A percentile compares a stretch with the other conserved stretches of the same genome.
phyloP scores from a whole-genome alignment of 164 flowering plant genomes.

The Vitis riparia region DNA sequence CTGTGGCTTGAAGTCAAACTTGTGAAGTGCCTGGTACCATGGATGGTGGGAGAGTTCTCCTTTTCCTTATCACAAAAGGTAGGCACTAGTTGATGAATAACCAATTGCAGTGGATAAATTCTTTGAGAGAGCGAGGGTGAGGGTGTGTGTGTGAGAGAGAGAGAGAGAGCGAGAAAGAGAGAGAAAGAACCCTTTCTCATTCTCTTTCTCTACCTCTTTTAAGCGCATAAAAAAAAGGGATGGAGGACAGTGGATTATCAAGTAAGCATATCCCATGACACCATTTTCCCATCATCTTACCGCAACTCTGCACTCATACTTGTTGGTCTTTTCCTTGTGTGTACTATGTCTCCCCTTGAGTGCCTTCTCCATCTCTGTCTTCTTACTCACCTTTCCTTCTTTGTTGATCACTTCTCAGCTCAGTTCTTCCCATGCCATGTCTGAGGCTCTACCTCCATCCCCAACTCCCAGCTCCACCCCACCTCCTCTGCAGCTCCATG shows the following conservation, averaged over 20 bases:
- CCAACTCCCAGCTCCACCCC: conserved; percentile 7
- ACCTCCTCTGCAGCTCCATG: background rate
- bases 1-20: no score
- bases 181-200: no score
- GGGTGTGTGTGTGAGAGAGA: no score
- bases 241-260: conserved; percentile 18
- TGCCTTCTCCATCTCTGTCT: background rate
- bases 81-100: no score
- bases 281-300: conserved; percentile 6
- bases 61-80: no score
- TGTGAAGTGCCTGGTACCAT: no score
- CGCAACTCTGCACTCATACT: conserved; percentile 5
- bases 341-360: background rate
- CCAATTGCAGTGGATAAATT: no score
- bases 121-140: no score
- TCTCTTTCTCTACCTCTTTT: no score
- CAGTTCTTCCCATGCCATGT: background rate
- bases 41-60: no score
- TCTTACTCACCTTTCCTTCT: background rate
- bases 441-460: conserved; percentile 4
- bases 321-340: background rate
- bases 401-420: background rate
- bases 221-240: no score
- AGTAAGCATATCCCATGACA: conserved; percentile 28
- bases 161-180: no score